Conservation (phyloP, 83 land plant genomes). For the Picea abies region DNA sequence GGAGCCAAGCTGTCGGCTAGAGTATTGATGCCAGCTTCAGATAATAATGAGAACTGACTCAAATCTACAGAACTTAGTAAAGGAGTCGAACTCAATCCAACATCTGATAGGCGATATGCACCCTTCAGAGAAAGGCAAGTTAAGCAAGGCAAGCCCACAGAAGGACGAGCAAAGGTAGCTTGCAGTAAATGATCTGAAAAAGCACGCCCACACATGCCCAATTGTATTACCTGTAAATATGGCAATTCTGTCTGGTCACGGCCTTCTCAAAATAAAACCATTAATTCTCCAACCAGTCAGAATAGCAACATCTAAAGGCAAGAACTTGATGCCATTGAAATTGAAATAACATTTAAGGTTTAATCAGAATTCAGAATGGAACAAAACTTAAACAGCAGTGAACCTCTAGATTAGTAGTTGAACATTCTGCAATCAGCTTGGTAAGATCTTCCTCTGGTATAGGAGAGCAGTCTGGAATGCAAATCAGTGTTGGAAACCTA, state of each 20-base stretch:
- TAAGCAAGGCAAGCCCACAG: slow-evolving; percentile 36
- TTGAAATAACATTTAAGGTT: too few relatives aligned
- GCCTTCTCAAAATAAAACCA: background rate
- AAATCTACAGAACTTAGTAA: slow-evolving; percentile 52
- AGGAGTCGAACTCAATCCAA: slow-evolving; percentile 50
- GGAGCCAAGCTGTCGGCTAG: slow-evolving; percentile 35
- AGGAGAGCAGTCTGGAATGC: slow-evolving; percentile 64
- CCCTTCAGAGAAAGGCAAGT: slow-evolving; percentile 44
- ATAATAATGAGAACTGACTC: slow-evolving; percentile 49
- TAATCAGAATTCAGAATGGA: background rate
- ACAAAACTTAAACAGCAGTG: background rate
- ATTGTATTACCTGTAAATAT: slow-evolving; percentile 49
- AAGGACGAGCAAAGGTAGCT: slow-evolving; percentile 34
- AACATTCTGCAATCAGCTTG: slow-evolving; percentile 17
- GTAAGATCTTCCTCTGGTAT: slow-evolving; percentile 39
- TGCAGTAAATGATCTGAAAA: slow-evolving; percentile 43
- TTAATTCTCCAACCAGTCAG: slow-evolving; percentile 16
- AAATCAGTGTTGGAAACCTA: slow-evolving; percentile 41
- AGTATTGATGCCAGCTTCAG: slow-evolving; percentile 33
- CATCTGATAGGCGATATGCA: slow-evolving; percentile 64
- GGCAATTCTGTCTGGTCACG: background rate
- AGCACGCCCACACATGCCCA: slow-evolving; percentile 70
- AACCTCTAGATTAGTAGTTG: slow-evolving; percentile 28
- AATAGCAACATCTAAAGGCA: background rate
- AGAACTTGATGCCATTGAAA: background rate